Base-by-base conservation (phyloP, 73 alveolate species). In the Halteria grandinella region DNA sequence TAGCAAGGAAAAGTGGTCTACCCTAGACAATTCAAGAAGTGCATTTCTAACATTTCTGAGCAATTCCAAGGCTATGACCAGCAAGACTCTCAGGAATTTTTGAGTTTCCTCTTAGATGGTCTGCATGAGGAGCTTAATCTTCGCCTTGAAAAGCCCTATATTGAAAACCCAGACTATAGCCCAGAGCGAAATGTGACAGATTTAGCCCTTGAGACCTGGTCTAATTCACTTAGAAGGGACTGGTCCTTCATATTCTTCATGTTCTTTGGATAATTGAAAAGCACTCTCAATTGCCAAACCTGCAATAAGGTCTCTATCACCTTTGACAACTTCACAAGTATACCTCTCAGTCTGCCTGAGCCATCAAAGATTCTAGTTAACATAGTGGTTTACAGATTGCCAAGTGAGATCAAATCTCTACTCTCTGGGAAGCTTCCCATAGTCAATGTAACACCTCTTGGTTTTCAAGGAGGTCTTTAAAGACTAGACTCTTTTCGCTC, bases 41-140 rank as follows among this genome's bases (percentile, higher is more conserved):
- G 70, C 18, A 59, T 86, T 28, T 93, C 94, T 0, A 75, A 88
- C 53, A 72, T 86, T 23, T 75, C 79, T 81, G 95, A 91, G 12
- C 58, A 86, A 32, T 91, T 91, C 69, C 74, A 62, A 37, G 91
- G 89, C 23, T 79, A 36, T 60, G 94, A 82, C 18, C 89, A 91
- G 60, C 92, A 91, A 57, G 97, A 91, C 69, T 83, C 95, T 12
- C 91, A 91, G 75, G 97, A 91, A 50, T 88, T 88, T 72, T 66
- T 85, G 50, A 84, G 89, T 33, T 91, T 84, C 83, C 64, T 91
- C 63, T 45, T 91, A 18, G 96, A 88, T 69, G 86, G 77, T 47
- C 87, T 91, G 39, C 95, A 91, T 60, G 97, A 91, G 79, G 97
- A 91, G 52, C 71, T 91, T 17, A 87, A 91, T 36, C 45, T 91